These are phyloP conservation scores for Boletus pseudo-olivaceus DNA, from an alignment of 768 basidiomycete species.

Conservation along the genomic window DNA sequence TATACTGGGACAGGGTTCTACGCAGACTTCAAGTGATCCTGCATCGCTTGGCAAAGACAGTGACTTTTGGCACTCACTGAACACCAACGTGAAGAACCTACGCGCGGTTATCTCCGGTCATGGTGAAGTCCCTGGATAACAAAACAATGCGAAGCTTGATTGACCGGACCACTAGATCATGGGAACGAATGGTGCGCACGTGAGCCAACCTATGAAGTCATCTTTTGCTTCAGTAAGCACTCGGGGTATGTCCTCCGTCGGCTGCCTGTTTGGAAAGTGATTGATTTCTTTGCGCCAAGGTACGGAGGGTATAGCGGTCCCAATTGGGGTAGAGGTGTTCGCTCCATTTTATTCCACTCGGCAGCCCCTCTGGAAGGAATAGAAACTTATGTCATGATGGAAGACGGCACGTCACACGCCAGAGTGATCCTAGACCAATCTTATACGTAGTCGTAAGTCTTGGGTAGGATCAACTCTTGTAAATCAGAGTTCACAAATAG, in stretches of 20 bases:
- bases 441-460: conserved; percentile 25
- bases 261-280: not conserved
- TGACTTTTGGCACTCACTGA: conserved; percentile 62
- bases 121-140: conserved; percentile 37
- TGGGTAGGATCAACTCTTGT: not conserved
- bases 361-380: conserved; percentile 42
- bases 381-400: conserved; percentile 63
- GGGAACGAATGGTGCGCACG: conserved; percentile 79
- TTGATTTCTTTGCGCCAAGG: conserved; percentile 30
- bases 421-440: conserved; percentile 46
- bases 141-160: not conserved
- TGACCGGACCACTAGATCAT: conserved; percentile 47
- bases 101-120: conserved; percentile 70
- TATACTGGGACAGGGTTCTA: conserved; percentile 50
- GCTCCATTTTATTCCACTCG: conserved; percentile 58
- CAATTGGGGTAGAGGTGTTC: conserved; percentile 63
- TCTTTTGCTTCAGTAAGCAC: conserved; percentile 77
- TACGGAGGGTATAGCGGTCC: conserved; percentile 56
- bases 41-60: conserved; percentile 44
- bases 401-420: conserved; percentile 56
- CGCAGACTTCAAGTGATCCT: conserved; percentile 48
- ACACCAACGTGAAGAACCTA: conserved; percentile 57
- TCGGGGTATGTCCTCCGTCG: conserved; percentile 47
- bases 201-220: conserved; percentile 55
- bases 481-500: not conserved